A percentile compares a stretch with the other conserved stretches of the same genome.
phyloP scores from a whole-genome alignment of 176 grass and related monocot genomes.

The Elymus sibiricus region DNA sequence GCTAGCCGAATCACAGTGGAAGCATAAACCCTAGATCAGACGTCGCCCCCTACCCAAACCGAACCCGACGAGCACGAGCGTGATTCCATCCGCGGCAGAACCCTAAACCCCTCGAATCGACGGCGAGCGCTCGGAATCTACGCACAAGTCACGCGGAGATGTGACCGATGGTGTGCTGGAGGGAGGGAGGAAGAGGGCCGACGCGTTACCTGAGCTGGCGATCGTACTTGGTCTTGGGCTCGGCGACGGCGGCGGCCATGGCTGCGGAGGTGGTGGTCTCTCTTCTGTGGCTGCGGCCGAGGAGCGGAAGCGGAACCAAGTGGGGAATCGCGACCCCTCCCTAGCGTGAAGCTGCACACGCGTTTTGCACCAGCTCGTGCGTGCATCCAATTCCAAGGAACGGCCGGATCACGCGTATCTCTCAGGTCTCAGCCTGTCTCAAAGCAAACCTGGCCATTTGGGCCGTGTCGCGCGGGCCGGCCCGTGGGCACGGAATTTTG shows the following conservation, averaged over 20 bases:
- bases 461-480: too few species aligned
- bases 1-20: not conserved
- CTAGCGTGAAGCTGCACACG: too few species aligned
- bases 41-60: not conserved
- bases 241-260: slow-evolving; percentile 51
- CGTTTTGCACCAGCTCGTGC: too few species aligned
- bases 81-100: not conserved
- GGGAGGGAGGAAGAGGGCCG: not conserved
- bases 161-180: not conserved
- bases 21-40: slow-evolving; percentile 31
- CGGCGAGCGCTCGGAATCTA: slow-evolving; percentile 18
- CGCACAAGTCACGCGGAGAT: not conserved
- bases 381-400: too few species aligned
- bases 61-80: too few species aligned
- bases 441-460: too few species aligned
- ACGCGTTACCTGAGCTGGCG: slow-evolving; percentile 68
- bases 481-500: too few species aligned
- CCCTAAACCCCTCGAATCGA: slow-evolving; percentile 4
- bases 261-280: not conserved
- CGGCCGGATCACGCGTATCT: too few species aligned
- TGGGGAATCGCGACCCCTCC: not conserved
- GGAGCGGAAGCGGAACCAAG: not conserved
- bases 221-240: slow-evolving; percentile 82
- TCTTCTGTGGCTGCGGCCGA: not conserved
- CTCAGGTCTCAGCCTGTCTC: too few species aligned